Base-by-base conservation (phyloP, 1,284 basidiomycete species). In the Ceratobasidium sp. region DNA sequence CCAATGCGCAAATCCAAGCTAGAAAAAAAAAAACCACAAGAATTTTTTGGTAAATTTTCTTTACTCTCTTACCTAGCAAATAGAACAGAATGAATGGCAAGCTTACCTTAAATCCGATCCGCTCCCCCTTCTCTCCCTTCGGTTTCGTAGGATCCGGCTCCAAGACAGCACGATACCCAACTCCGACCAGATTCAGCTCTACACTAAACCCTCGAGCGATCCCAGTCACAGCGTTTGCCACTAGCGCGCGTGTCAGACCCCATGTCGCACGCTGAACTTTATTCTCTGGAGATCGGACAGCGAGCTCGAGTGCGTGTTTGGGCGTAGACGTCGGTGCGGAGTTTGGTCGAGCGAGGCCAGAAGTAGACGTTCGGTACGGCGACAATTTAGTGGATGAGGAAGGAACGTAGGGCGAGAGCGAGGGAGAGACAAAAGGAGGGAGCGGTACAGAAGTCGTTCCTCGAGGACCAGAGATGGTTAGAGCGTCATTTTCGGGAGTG, bases 201-300 rank as follows among this genome's bases (percentile, higher is more conserved):
- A 95, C 88, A 0, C 88, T 89, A 86, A 96, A 99, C 1, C 97
- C 97, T 79, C 93, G 90, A 0, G 94, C 93, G 86, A 99, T 96
- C 68, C 98, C 98, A n/a, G 88, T 88, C 80, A 99, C 90, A 20
- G 97, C 97, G 83, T 99, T 99, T 80, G 89, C 87, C 83, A 98
- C 92, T 78, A 97, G 89, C 0, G 96, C 94, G 66, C 97, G 91
- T 2, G 96, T 97, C 57, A 95, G 90, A 13, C 97, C 97, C 97
- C 97, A 99, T 87, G 96, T 92, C 67, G 93, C 90, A 56, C 94
- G 90, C 84, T 98, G 96, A 68, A 90, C 86, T 85, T 96, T 95
- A 65, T 90, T 83, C 67, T 88, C 87, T 3, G 91, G 86, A 83
- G 97, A 89, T 82, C 94, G 89, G 1, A 98, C 92, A 9, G 88